These are phyloP conservation scores for Trichoderma parareesei DNA, from an alignment of 495 filamentous ascomycete species.

Conservation along the genomic window DNA sequence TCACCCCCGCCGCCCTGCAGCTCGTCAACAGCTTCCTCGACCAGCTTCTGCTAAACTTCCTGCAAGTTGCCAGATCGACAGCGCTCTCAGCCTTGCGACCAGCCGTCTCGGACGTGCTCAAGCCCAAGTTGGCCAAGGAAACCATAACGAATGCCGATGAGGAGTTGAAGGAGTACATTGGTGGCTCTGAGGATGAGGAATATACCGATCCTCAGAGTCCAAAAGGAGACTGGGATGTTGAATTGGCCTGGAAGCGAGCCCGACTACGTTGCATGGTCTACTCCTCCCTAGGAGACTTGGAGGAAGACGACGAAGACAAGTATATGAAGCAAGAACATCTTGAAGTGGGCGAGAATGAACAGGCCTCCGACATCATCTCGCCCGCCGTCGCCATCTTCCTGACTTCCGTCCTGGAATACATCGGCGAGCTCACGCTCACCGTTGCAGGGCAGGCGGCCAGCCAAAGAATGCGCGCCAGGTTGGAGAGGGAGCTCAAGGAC, in stretches of 20 bases:
- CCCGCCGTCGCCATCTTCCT: slow-evolving; percentile 93
- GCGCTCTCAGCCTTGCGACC: slow-evolving; percentile 68
- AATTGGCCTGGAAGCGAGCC: slow-evolving; percentile 83
- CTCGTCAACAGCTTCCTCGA: slow-evolving; percentile 92
- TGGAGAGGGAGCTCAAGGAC: slow-evolving; percentile 43
- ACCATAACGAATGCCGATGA: slow-evolving; percentile 84
- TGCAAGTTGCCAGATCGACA: slow-evolving; percentile 74
- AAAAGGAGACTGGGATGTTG: slow-evolving; percentile 68
- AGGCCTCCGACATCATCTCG: slow-evolving; percentile 61
- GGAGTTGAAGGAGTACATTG: slow-evolving; percentile 81
- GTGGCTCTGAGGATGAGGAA: slow-evolving; percentile 67
- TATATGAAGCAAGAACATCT: slow-evolving; percentile 67
- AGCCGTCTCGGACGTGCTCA: slow-evolving; percentile 79
- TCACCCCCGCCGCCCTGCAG: slow-evolving; percentile 65
- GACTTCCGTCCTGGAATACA: slow-evolving; percentile 86
- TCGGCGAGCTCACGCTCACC: slow-evolving; percentile 83
- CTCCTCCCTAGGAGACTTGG: slow-evolving; percentile 90
- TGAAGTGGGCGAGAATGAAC: slow-evolving; percentile 45
- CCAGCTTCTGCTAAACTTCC: slow-evolving; percentile 81
- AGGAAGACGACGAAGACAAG: slow-evolving; percentile 92
- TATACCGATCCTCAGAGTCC: slow-evolving; percentile 44
- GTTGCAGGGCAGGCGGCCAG: slow-evolving; percentile 86
- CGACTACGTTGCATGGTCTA: slow-evolving; percentile 96
- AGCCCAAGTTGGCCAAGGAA: slow-evolving; percentile 77
- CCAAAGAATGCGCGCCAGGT: slow-evolving; percentile 51